Conservation (phyloP, 2,329 filamentous ascomycete genomes). For the Fusarium sp. region DNA sequence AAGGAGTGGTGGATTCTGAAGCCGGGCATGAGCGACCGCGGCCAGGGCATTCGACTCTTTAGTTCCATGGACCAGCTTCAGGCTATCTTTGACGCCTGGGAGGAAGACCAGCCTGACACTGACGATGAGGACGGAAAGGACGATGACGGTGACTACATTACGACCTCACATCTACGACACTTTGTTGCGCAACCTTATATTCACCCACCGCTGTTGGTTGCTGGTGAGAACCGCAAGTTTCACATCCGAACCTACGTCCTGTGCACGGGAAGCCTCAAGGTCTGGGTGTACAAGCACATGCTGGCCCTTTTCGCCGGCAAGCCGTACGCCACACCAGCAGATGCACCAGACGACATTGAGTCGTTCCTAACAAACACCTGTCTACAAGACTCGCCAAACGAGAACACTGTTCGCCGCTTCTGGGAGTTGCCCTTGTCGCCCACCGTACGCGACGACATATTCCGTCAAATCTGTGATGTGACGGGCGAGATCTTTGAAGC, state of each 20-base stretch:
- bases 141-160: constrained; percentile 70
- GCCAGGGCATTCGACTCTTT: constrained; percentile 93
- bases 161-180: constrained; percentile 92
- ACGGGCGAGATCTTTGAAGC: constrained; percentile 89
- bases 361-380: constrained; percentile 96
- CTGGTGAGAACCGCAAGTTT: constrained; percentile 83
- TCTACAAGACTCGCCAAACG: constrained; percentile 76
- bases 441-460: constrained; percentile 74
- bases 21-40: constrained; percentile 96
- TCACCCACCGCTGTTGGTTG: constrained; percentile 82
- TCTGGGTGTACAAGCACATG: constrained; percentile 93
- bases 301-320: constrained; percentile 90
- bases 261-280: constrained; percentile 81
- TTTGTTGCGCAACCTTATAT: constrained; percentile 98
- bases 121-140: constrained; percentile 71
- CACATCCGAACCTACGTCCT: constrained; percentile 95
- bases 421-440: constrained; percentile 73
- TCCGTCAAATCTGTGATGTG: constrained; percentile 79
- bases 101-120: constrained; percentile 76
- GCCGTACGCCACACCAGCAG: constrained; percentile 78
- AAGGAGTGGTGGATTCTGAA: constrained; percentile 98
- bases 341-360: constrained; percentile 68
- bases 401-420: constrained; percentile 81
- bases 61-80: constrained; percentile 88
- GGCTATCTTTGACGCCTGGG: constrained; percentile 92